These are phyloP conservation scores for Fusarium guadeloupense DNA, from an alignment of 2,329 filamentous ascomycete species.

Conservation along the genomic window DNA sequence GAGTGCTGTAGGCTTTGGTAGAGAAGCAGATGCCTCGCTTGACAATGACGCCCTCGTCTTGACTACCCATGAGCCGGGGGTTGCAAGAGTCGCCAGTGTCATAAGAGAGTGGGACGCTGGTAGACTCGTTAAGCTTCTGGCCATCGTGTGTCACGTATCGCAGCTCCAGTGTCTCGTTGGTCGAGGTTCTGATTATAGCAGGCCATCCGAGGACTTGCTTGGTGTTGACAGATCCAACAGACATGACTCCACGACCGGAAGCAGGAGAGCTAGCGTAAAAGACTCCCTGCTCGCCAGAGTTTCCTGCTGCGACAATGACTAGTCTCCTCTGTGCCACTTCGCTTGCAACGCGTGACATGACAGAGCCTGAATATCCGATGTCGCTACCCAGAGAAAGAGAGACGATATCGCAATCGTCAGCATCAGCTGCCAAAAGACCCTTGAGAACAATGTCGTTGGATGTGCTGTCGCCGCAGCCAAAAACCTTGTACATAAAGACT, in stretches of 20 bases:
- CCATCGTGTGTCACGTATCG: too few species aligned
- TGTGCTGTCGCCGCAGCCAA: slow-evolving; percentile 27
- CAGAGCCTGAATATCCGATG: too few species aligned
- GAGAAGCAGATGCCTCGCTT: too few species aligned
- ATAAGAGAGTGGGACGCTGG: too few species aligned
- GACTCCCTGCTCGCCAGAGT: slow-evolving; percentile 10
- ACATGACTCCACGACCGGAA: slow-evolving; percentile 13
- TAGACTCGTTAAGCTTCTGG: too few species aligned
- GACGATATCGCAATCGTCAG: slow-evolving; percentile 18
- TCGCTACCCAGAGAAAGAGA: too few species aligned
- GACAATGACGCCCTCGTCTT: too few species aligned
- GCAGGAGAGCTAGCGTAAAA: slow-evolving; percentile 29
- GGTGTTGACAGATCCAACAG: slow-evolving; percentile 22
- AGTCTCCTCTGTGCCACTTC: slow-evolving; percentile 16
- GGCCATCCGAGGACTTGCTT: not conserved
- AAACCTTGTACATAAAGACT: slow-evolving; percentile 42
- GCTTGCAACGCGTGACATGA: not conserved
- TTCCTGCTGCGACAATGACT: slow-evolving; percentile 23
- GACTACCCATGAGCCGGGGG: too few species aligned
- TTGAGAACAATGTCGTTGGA: slow-evolving; percentile 36
- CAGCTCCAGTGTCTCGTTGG: too few species aligned
- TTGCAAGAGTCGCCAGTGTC: too few species aligned
- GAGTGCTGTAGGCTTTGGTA: too few species aligned
- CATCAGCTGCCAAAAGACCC: slow-evolving; percentile 34
- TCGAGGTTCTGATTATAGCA: too few species aligned